A percentile compares a stretch with the other conserved stretches of the same genome.
Conservation (phyloP, 345 rosid species). For the Fremontodendron californicum region DNA sequence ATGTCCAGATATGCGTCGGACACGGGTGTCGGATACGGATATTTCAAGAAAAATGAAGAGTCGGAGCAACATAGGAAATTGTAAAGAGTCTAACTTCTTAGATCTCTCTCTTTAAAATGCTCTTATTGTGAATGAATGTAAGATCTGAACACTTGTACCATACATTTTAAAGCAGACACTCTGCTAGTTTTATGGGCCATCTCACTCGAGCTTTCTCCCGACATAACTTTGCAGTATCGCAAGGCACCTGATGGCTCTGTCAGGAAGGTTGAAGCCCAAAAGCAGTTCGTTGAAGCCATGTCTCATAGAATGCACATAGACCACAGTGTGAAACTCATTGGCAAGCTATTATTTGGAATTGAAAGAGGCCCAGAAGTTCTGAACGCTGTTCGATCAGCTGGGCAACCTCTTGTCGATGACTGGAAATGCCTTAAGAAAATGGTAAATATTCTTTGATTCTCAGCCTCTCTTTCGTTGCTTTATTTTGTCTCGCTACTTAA, state of each 20-base stretch:
- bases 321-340: constrained; percentile 68
- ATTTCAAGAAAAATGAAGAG: too few relatives aligned
- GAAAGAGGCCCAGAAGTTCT: constrained; percentile 61
- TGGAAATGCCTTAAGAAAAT: constrained; percentile 81
- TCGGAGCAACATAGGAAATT: too few relatives aligned
- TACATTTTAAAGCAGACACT: not conserved
- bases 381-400: constrained; percentile 55
- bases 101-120: not conserved
- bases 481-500: not conserved
- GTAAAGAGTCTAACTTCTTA: too few relatives aligned
- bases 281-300: constrained; percentile 83
- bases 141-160: not conserved
- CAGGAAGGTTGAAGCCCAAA: constrained; percentile 71
- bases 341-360: constrained; percentile 82
- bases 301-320: constrained; percentile 89
- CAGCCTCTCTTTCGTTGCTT: not conserved
- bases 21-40: too few relatives aligned
- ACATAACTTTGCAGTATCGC: constrained; percentile 63
- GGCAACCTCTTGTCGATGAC: constrained; percentile 91
- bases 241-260: constrained; percentile 88
- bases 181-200: not conserved
- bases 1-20: too few relatives aligned
- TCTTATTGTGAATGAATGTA: not conserved
- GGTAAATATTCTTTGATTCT: constrained; percentile 39
- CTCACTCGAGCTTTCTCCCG: not conserved